Evolutionary conservation across 148 eudicot species (phyloP).

Genomic region (Nepenthes gracilis): DNA sequence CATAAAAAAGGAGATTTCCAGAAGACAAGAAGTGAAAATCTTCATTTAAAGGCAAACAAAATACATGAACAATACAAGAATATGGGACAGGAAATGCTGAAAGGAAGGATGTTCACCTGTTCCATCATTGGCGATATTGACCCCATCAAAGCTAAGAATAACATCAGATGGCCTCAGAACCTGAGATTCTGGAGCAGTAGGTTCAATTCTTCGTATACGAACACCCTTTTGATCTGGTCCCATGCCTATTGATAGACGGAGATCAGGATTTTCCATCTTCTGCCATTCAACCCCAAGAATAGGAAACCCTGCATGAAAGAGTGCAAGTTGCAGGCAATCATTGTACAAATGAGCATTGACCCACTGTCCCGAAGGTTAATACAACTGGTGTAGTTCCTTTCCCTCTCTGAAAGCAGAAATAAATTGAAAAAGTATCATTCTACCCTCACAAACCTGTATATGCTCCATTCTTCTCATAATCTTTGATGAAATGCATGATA

Average conservation of each 20-base stretch:
- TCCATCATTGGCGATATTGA: conserved; percentile 37
- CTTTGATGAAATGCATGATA: conserved; percentile 28
- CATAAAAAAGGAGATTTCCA: no score
- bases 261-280: conserved; percentile 41
- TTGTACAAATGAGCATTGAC: neutral
- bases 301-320: conserved; percentile 24
- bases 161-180: conserved; percentile 34
- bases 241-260: conserved; percentile 35
- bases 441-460: conserved; percentile 24
- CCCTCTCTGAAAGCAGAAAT: neutral
- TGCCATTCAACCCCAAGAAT: conserved; percentile 41
- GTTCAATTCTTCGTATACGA: conserved; percentile 33
- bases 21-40: no score
- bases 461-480: conserved; percentile 35
- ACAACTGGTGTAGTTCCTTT: neutral
- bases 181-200: conserved; percentile 32
- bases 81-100: neutral
- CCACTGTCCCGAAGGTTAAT: neutral
- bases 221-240: conserved; percentile 32
- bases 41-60: no score
- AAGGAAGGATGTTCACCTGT: conserved; percentile 20
- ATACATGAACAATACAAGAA: no score
- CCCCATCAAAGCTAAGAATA: conserved; percentile 40
- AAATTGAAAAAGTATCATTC: neutral
- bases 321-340: neutral